A percentile compares a stretch with the other conserved stretches of the same genome.
Evolutionary conservation across 768 basidiomycete species (phyloP).

Genomic region (Cystobasidium onofrii): DNA sequence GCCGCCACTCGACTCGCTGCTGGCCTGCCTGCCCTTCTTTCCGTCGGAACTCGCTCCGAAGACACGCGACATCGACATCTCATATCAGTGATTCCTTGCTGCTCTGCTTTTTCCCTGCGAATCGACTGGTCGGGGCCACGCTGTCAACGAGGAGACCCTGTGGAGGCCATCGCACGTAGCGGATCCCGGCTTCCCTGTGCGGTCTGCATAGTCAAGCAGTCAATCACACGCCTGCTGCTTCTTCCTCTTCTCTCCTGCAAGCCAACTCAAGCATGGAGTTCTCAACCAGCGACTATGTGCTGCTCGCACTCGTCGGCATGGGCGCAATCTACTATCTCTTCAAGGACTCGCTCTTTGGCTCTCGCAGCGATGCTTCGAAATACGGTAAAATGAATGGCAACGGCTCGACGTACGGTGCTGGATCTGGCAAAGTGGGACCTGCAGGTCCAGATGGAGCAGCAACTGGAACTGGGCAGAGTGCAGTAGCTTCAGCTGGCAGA

Average conservation of each 20-base stretch:
- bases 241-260: too few relatives aligned
- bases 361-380: slow-evolving; percentile 59
- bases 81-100: too few relatives aligned
- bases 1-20: not conserved
- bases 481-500: slow-evolving; percentile 71
- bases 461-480: slow-evolving; percentile 28
- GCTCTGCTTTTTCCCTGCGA: too few relatives aligned
- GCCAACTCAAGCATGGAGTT: slow-evolving; percentile 32
- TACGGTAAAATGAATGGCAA: slow-evolving; percentile 47
- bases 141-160: too few relatives aligned
- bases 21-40: not conserved
- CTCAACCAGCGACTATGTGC: slow-evolving; percentile 56
- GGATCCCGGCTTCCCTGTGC: too few relatives aligned
- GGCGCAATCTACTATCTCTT: slow-evolving; percentile 74
- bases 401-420: slow-evolving; percentile 19
- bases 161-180: too few relatives aligned
- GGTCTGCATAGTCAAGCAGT: too few relatives aligned
- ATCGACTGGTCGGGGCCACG: too few relatives aligned
- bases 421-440: slow-evolving; percentile 28
- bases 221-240: too few relatives aligned
- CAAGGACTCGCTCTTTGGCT: slow-evolving; percentile 63
- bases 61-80: not conserved
- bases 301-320: slow-evolving; percentile 65
- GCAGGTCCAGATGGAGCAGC: slow-evolving; percentile 22
- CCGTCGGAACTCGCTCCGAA: not conserved